Evolutionary conservation across 2,329 filamentous ascomycete genomes (phyloP).

Genomic region (Fusarium sp.): DNA sequence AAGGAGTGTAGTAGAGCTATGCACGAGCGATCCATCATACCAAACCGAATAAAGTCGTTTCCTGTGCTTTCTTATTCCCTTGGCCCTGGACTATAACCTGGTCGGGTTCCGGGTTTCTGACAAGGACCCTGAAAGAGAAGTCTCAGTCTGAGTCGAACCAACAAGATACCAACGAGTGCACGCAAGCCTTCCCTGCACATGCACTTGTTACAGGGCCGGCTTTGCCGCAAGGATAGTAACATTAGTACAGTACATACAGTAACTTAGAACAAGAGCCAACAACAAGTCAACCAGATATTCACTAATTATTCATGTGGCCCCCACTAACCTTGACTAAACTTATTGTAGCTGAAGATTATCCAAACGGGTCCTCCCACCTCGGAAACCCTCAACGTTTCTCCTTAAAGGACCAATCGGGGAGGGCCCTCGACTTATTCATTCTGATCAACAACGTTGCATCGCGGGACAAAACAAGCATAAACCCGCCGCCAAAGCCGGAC

Average conservation of each 20-base stretch:
- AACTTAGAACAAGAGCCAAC: not conserved
- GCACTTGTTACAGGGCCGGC: not conserved
- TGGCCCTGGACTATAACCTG: not conserved
- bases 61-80: not conserved
- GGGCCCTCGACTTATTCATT: not conserved
- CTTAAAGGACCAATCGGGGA: conserved; percentile 2
- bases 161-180: conserved; percentile 3
- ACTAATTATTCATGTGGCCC: not conserved
- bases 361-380: not conserved
- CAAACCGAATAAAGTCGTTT: conserved; percentile 11
- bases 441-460: conserved; percentile 5
- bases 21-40: conserved; percentile 13
- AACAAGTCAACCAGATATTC: not conserved
- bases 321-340: not conserved
- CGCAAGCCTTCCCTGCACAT: conserved; percentile 10
- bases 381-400: conserved; percentile 1
- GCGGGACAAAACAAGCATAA: conserved; percentile 2
- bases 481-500: not conserved
- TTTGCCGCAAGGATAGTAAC: not conserved
- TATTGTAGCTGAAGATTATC: not conserved
- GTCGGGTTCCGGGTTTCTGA: not conserved
- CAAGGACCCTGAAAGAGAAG: conserved; percentile 9
- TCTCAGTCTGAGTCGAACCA: conserved; percentile 1
- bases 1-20: conserved; percentile 2
- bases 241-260: not conserved